Evolutionary conservation across 176 grass and related monocot species (phyloP).

Genomic region (barley (Hordeum vulgare)): DNA sequence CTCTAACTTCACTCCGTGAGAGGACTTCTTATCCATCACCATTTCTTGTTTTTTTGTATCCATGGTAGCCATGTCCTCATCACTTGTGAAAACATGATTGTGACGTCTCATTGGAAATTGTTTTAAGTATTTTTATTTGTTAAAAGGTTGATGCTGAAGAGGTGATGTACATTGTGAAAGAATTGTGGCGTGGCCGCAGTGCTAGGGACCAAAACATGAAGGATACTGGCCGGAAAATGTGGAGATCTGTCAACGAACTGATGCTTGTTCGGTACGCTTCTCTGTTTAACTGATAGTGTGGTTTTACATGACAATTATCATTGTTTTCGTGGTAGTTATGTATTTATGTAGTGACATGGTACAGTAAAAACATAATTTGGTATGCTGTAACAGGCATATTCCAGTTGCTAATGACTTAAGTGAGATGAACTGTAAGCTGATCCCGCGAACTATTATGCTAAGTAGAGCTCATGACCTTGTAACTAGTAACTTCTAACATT

Average conservation of each 20-base stretch:
- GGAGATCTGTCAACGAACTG: slow-evolving; percentile 92
- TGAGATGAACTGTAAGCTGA: background rate
- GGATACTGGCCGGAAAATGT: slow-evolving; percentile 77
- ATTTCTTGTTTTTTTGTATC: no score
- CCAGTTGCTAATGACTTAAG: background rate
- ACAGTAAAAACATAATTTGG: background rate
- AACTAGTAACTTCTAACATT: background rate
- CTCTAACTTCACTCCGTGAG: no score
- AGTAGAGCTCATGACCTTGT: background rate
- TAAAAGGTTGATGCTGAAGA: slow-evolving; percentile 91
- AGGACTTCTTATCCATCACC: no score
- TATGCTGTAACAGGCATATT: background rate
- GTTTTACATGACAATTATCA: slow-evolving; percentile 5
- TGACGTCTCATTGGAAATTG: background rate
- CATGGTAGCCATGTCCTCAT: no score
- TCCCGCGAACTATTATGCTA: background rate
- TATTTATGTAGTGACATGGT: background rate
- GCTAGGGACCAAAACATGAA: slow-evolving; percentile 80
- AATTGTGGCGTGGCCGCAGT: slow-evolving; percentile 92
- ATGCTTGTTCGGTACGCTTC: slow-evolving; percentile 77
- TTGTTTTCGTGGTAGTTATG: background rate
- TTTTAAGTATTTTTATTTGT: slow-evolving; percentile 18
- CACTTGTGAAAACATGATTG: background rate
- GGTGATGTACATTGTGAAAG: slow-evolving; percentile 89
- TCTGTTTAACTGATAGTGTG: background rate